Evolutionary conservation across 228 moss, liverwort and hornwort genomes (phyloP), one percentile per base, ranked within the genome.

Genomic region (Sphagnum fallax): DNA sequence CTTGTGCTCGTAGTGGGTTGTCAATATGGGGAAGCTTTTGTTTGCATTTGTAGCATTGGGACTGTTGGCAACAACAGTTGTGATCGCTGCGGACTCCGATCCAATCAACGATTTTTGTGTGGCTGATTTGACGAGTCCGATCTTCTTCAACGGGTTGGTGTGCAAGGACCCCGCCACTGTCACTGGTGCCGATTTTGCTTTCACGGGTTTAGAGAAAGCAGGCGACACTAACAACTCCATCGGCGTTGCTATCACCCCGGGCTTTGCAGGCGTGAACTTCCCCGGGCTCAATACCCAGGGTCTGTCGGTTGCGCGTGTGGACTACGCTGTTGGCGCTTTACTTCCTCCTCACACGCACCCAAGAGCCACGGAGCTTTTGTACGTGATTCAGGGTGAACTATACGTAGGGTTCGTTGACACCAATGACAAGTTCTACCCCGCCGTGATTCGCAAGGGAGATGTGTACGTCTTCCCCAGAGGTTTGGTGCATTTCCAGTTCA

Each of bases 261-360:
- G 15, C 5, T 64, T 64, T 5, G 64, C 47, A 11, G 47, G 8
- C 18, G 72, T 81, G 10, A 78, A 82, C 82, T 77, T 77, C 48
- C 70, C 0, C 63, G 65, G 5, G 62, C 80, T 5, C 75, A 72
- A 7, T 67, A 80, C n/a, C 67, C 77, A 5, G 75, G 84, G 4
- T 0, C 75, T 14, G 75, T 80, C 60, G 67, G 65, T 7, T 72
- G 77, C 65, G 70, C 75, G 10, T 61, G 72, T 66, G 73, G 70
- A 62, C 69, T 75, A 58, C 69, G 64, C 0, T 67, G 80, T 4
- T 68, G 83, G 50, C 66, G 86, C 0, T 74, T 59, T 83, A 48
- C 75, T 77, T 64, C 15, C 83, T 47, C 77, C 78, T 8, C 80
- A 83, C 70, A 80, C 75, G 18, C 83, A 83, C 51, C 83, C 86